Evolutionary conservation across 1,284 basidiomycete species (phyloP).

Genomic region (Stereum hirsutum): DNA sequence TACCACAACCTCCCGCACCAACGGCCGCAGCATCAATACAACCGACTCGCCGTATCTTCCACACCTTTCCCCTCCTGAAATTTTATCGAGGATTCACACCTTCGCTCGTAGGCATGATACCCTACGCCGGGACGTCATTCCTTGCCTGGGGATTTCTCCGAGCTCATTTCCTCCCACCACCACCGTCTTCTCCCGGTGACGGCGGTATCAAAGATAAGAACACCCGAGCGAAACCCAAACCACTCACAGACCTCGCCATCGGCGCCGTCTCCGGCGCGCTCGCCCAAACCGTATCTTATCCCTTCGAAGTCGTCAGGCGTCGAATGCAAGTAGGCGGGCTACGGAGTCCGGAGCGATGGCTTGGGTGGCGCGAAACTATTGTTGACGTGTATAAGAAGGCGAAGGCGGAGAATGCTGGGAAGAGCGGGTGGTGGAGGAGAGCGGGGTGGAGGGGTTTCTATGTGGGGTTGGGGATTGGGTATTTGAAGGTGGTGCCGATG

Average conservation of each 20-base stretch:
- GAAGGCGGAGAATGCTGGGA: constrained; percentile 66
- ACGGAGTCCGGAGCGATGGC: constrained; percentile 67
- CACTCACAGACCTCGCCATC: constrained; percentile 59
- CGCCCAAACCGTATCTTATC: constrained; percentile 90
- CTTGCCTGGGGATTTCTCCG: constrained; percentile 86
- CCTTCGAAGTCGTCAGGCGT: constrained; percentile 90
- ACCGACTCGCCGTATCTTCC: constrained; percentile 31
- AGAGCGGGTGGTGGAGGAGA: constrained; percentile 74
- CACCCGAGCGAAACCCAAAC: constrained; percentile 21
- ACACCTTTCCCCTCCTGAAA: constrained; percentile 67
- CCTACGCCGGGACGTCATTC: constrained; percentile 96
- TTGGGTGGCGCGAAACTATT: constrained; percentile 76
- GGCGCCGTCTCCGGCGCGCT: constrained; percentile 90
- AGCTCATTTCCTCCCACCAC: constrained; percentile 43
- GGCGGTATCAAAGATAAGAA: background rate
- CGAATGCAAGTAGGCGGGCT: constrained; percentile 96
- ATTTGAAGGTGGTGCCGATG: constrained; percentile 97
- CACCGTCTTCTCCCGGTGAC: constrained; percentile 11
- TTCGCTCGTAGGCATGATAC: constrained; percentile 88
- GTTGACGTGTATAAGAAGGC: no score
- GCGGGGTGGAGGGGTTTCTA: constrained; percentile 88
- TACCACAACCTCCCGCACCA: no score
- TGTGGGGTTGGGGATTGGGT: constrained; percentile 89
- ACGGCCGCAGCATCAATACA: no score
- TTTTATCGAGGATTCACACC: constrained; percentile 96